Base-by-base conservation (phyloP, 2,329 filamentous ascomycete genomes). In the Ilyonectria destructans region DNA sequence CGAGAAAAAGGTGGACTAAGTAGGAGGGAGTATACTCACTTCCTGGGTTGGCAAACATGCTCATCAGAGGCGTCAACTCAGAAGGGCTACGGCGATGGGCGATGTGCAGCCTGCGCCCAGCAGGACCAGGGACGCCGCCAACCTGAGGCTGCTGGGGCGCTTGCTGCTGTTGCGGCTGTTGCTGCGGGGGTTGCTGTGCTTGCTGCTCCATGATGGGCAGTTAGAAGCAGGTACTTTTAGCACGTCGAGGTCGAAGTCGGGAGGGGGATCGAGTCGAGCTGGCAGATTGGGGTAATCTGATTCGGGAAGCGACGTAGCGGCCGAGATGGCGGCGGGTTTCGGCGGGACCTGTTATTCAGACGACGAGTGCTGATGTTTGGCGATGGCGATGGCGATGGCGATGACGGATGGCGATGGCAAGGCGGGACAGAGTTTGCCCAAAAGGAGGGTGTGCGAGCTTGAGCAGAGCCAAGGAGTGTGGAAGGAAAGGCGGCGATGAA, bases 21-120 rank as follows among this genome's bases (percentile, higher is more conserved):
- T 54, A 70, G 29, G 37, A 58, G 62, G 45, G 55, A 13, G 45
- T 71, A 67, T 62, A 88, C 89, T 88, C 86, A 92, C 90, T 91
- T 82, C 86, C 86, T 74, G 88, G 87, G 72, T 88, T 89, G 73
- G 86, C 82, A 82, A 89, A 94, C 94, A 90, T 94, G 94, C 95
- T 97, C 93, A 98, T 97, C 83, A 98, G 86, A 73, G 96, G 96
- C 67, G 96, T 98, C 83, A 98, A 88, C 88, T 98, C 96, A 75
- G 96, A 98, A 73, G 96, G 96, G 85, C 95, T 98, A 84, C 96
- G 92, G 80, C 96, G 93, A 87, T 98, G 96, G 79, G 96, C 96
- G 84, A 98, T 98, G 86, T 98, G 95, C 82, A 98, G 90, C 82
- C 95, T 92, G 80, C 96, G 95, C 80, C 95, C 95, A 81, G 92